Evolutionary conservation across 202 grass and related monocot species (phyloP), one percentile per base, ranked within the genome.

Genomic region (Saccharum hybrid): DNA sequence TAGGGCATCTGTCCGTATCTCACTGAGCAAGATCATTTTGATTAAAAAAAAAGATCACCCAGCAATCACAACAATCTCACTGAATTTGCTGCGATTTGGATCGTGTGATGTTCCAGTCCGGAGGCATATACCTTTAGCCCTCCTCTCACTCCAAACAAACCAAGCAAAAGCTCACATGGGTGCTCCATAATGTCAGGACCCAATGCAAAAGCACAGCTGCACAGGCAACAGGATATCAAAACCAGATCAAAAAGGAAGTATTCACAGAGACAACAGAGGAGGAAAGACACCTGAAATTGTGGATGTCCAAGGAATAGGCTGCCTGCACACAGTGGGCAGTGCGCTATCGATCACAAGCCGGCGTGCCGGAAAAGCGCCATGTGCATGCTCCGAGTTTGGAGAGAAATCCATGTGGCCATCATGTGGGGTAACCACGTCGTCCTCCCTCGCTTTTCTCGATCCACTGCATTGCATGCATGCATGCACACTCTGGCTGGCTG

Each of bases 381-480:
- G 87, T 81, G 77, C 56, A 0, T 63, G 45, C 16, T 36, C 82
- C 77, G 37, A 81, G 42, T 59, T 57, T 72, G 72, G 77, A 71
- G 66, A 82, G 82, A 72, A 85, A 57, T 18, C 78, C 82, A 82
- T 82, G 77, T 85, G 87, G 77, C 70, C 71, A 23, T 69, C 87
- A 85, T 88, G 87, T 88, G 86, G 82, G 68, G 46, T 9, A 49
- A 31, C 19, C 54, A 13, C 26, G 12, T 5, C 11, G 28, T 28
- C 11, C 43, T 18, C 10, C 45, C 62, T 33, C 5, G 0, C 36
- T 48, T 80, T 80, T 76, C 66, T 62, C 59, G n/a, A 22, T 43
- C 41, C 62, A 66, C 30, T 41, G 13, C 46, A 16, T 4, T 52
- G 49, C 49, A 52, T 49, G 42, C 42, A 45, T 10, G 46, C 15